Percentiles rank a stretch among this genome's conserved stretches.
Evolutionary conservation across 768 basidiomycete species (phyloP).

Genomic region (Lanmaoa rubissima): DNA sequence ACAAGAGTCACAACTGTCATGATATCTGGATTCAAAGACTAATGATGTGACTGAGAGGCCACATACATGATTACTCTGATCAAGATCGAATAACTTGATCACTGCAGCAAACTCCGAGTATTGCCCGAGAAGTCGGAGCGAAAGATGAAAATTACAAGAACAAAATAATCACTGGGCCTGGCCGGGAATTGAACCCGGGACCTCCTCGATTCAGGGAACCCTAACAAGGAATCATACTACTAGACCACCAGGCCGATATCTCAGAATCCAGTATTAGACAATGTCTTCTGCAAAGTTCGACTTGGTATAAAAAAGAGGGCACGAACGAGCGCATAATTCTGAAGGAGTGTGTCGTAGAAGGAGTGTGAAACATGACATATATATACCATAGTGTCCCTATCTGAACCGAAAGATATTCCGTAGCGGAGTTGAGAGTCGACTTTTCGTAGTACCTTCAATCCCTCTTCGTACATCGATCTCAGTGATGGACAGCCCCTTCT

Average conservation of each 20-base stretch:
- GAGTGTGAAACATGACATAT: conserved; percentile 7
- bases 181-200: conserved; percentile 61
- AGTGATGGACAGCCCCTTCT: conserved; percentile 8
- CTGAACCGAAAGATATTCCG: conserved; percentile 34
- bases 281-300: neutral
- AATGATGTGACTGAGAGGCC: too few species aligned
- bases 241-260: conserved; percentile 53
- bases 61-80: neutral
- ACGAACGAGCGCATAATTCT: neutral
- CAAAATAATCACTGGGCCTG: conserved; percentile 36
- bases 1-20: too few species aligned
- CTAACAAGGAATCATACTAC: conserved; percentile 69
- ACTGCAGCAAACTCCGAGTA: conserved; percentile 3
- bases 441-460: conserved; percentile 26
- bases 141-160: neutral
- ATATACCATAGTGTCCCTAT: conserved; percentile 9
- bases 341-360: conserved; percentile 8
- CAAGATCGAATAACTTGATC: neutral
- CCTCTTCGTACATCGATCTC: conserved; percentile 24
- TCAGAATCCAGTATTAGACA: rapidly evolving
- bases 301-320: neutral
- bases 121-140: neutral
- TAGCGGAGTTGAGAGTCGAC: conserved; percentile 27
- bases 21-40: too few species aligned
- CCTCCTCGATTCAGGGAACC: conserved; percentile 48